phyloP scores from a whole-genome alignment of 1,284 basidiomycete genomes.

The Tetrapyrgos nigripes region DNA sequence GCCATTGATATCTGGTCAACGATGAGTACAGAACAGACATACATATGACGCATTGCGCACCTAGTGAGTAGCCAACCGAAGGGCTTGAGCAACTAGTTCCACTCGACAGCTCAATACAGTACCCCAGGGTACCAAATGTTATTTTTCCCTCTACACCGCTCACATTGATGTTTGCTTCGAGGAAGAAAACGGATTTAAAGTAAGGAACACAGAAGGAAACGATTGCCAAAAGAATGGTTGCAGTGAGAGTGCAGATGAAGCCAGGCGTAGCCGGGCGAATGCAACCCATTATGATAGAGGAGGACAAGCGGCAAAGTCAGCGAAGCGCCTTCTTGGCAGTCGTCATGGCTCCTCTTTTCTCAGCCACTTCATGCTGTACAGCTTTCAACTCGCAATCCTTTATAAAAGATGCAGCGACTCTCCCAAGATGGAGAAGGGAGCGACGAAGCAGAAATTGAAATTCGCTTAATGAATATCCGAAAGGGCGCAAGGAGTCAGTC shows the following conservation, averaged over 20 bases:
- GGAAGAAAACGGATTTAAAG: slow-evolving; percentile 85
- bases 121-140: slow-evolving; percentile 87
- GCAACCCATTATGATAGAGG: slow-evolving; percentile 50
- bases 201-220: slow-evolving; percentile 89
- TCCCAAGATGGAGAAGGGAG: too few species aligned
- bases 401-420: too few species aligned
- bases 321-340: neutral
- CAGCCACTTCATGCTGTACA: too few species aligned
- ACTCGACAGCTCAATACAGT: slow-evolving; percentile 67
- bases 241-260: slow-evolving; percentile 77
- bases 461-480: too few species aligned
- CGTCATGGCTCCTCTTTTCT: neutral
- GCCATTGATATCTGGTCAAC: slow-evolving; percentile 72
- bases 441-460: too few species aligned
- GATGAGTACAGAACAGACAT: slow-evolving; percentile 4
- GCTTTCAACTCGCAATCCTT: too few species aligned
- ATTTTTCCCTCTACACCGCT: slow-evolving; percentile 63
- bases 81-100: slow-evolving; percentile 78
- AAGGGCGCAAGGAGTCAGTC: too few species aligned
- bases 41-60: slow-evolving; percentile 50
- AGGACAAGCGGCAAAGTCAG: neutral
- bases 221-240: slow-evolving; percentile 77
- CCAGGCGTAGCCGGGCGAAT: slow-evolving; percentile 86
- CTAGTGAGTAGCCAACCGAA: slow-evolving; percentile 82
- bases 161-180: slow-evolving; percentile 70